phyloP scores from a whole-genome alignment of 108 stramenopile species.

The Stephanodiscus minutulus region DNA sequence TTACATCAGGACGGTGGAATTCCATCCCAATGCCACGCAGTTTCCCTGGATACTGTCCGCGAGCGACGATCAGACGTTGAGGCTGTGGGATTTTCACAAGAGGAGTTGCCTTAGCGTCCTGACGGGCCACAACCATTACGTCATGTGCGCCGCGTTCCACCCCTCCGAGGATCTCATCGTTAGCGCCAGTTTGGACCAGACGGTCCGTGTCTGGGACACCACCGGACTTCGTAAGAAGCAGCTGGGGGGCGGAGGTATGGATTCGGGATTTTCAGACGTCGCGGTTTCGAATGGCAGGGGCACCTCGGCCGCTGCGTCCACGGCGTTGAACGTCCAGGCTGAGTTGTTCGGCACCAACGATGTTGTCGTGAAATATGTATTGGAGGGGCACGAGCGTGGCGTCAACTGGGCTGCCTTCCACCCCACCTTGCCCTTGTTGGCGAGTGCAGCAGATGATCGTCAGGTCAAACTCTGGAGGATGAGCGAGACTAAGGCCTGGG shows the following conservation, averaged over 20 bases:
- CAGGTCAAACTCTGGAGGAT: slow-evolving; percentile 99
- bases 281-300: slow-evolving; percentile 41
- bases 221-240: slow-evolving; percentile 97
- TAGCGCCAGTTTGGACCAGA: slow-evolving; percentile 97
- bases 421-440: slow-evolving; percentile 95
- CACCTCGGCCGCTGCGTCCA: slow-evolving; percentile 49
- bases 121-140: slow-evolving; percentile 99
- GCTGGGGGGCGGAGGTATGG: slow-evolving; percentile 49
- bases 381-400: slow-evolving; percentile 99
- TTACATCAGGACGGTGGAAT: slow-evolving; percentile 99
- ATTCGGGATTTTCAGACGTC: slow-evolving; percentile 51
- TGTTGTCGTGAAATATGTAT: slow-evolving; percentile 98
- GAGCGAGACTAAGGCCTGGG: slow-evolving; percentile 99
- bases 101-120: slow-evolving; percentile 96
- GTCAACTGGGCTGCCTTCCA: slow-evolving; percentile 99
- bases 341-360: slow-evolving; percentile 99
- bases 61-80: slow-evolving; percentile 96
- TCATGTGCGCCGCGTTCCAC: slow-evolving; percentile 99
- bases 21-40: slow-evolving; percentile 93
- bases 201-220: slow-evolving; percentile 99
- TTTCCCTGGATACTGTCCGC: slow-evolving; percentile 96
- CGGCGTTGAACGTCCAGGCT: slow-evolving; percentile 91
- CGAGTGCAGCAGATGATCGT: slow-evolving; percentile 98
- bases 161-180: slow-evolving; percentile 99
- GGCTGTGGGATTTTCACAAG: slow-evolving; percentile 99